A percentile compares a stretch with the other conserved stretches of the same genome.
Evolutionary conservation across 1,284 basidiomycete genomes (phyloP).

Genomic region (Cystobasidiaceae sp.): DNA sequence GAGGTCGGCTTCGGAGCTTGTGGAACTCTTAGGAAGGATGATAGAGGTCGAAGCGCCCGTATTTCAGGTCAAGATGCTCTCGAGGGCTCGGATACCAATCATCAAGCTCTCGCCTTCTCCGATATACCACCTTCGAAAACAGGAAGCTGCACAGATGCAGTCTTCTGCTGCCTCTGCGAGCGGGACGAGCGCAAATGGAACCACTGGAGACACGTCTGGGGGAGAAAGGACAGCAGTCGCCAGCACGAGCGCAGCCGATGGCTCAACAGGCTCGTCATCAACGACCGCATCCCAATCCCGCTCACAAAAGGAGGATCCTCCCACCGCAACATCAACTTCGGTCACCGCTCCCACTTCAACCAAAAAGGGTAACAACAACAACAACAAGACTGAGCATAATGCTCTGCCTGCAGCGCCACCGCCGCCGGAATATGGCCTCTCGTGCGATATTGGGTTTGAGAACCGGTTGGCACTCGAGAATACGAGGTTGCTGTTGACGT

Average conservation of each 20-base stretch:
- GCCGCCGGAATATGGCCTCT: slow-evolving; percentile 66
- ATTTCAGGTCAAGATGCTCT: slow-evolving; percentile 92
- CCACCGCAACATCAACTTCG: too few species aligned
- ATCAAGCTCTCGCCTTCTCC: slow-evolving; percentile 67
- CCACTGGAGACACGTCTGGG: too few species aligned
- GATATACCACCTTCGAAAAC: slow-evolving; percentile 13
- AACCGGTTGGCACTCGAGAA: slow-evolving; percentile 95
- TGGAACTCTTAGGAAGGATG: slow-evolving; percentile 86
- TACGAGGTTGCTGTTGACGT: slow-evolving; percentile 89
- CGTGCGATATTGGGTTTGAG: slow-evolving; percentile 98
- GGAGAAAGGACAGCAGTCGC: too few species aligned
- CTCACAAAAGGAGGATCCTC: too few species aligned
- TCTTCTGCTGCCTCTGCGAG: too few species aligned
- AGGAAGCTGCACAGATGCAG: slow-evolving; percentile 9
- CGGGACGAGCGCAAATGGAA: too few species aligned
- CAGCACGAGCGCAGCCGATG: too few species aligned
- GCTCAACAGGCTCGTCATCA: too few species aligned
- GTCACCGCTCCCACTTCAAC: not conserved
- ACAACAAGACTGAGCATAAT: too few species aligned
- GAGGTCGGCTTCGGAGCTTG: slow-evolving; percentile 74
- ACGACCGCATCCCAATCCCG: too few species aligned
- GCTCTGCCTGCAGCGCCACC: slow-evolving; percentile 85
- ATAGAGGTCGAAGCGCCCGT: slow-evolving; percentile 85
- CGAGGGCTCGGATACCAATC: slow-evolving; percentile 96
- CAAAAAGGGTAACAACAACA: not conserved